Conservation (phyloP, 768 basidiomycete genomes). For the Trametes sanguinea region DNA sequence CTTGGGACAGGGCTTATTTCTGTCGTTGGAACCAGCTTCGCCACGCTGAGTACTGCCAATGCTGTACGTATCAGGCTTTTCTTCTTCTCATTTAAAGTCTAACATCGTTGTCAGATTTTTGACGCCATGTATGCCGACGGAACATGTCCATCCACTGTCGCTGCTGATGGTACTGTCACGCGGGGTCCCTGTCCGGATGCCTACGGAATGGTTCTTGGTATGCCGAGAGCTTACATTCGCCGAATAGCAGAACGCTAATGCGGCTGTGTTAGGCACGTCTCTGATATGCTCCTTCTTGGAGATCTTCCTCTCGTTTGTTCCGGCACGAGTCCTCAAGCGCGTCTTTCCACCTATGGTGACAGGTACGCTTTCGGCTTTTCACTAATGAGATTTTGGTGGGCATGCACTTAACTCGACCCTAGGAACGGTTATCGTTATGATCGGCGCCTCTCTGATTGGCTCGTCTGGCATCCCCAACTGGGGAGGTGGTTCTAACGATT, state of each 20-base stretch:
- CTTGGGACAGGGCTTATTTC: constrained; percentile 81
- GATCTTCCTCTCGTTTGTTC: constrained; percentile 78
- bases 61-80: constrained; percentile 44
- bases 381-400: too few relatives aligned
- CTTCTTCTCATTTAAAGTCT: neutral
- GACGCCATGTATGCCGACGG: constrained; percentile 76
- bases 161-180: constrained; percentile 58
- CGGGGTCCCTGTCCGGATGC: constrained; percentile 74
- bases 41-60: constrained; percentile 73
- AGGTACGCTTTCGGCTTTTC: constrained; percentile 35
- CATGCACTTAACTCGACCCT: neutral
- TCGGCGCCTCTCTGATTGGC: constrained; percentile 77
- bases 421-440: constrained; percentile 81
- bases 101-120: constrained; percentile 54
- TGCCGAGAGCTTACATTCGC: constrained; percentile 14
- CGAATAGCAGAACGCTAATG: neutral
- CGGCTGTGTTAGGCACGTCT: constrained; percentile 55
- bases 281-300: constrained; percentile 79
- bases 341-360: constrained; percentile 85
- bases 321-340: constrained; percentile 58
- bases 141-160: constrained; percentile 64
- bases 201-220: constrained; percentile 76
- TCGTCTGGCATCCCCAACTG: constrained; percentile 75
- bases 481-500: constrained; percentile 83
- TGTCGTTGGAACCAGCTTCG: constrained; percentile 81